Base-by-base conservation (phyloP, 2,329 filamentous ascomycete genomes). In the Arthroderma uncinatum region DNA sequence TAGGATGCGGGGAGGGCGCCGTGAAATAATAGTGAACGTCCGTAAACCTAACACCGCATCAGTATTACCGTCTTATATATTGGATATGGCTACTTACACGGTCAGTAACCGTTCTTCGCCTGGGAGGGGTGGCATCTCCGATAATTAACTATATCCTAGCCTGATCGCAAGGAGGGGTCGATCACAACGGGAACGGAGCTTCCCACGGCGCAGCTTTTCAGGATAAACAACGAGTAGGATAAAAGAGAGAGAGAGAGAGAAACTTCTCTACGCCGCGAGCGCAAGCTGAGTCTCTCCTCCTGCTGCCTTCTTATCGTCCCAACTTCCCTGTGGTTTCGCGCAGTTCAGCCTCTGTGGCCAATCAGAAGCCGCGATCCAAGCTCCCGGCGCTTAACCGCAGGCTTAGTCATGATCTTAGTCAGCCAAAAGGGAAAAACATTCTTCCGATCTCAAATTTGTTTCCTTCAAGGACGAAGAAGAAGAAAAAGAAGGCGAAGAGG, bases 1-100 rank as follows among this genome's bases (percentile, higher is more conserved):
- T 68, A 42, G 82, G 81, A 58, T 75, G 79, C 37, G 76, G 73
- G 2, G 72, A 72, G 2, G 82, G 82, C 14, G 77, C 71, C 60
- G 76, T 75, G 68, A 85, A 82, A 69, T 80, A 84, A 66, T 82
- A 84, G 67, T 85, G 82, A 42, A 83, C 73, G 65, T 85, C 82
- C 58, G 79, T 79, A 64, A 82, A 85, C 64, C 82, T 85, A 62
- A 10, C 54, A 30, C 52, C 36, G 30, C 9, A 21, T 62, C 54
- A 64, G 59, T 44, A 50, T 56, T 57, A 47, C 39, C 34, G 53
- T 28, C 9, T 16, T 14, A 25, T 21, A 9, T 53, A 16, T 21
- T 14, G 16, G 16, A 1, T 14, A n/a, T 25, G 16, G 8, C 14
- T 42, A 67, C 73, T 73, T 64, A 78, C 75, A 76, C 67, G 33